Evolutionary conservation across 2,329 filamentous ascomycete species (phyloP).

Genomic region (Hymenotorrendiella dingleyae): DNA sequence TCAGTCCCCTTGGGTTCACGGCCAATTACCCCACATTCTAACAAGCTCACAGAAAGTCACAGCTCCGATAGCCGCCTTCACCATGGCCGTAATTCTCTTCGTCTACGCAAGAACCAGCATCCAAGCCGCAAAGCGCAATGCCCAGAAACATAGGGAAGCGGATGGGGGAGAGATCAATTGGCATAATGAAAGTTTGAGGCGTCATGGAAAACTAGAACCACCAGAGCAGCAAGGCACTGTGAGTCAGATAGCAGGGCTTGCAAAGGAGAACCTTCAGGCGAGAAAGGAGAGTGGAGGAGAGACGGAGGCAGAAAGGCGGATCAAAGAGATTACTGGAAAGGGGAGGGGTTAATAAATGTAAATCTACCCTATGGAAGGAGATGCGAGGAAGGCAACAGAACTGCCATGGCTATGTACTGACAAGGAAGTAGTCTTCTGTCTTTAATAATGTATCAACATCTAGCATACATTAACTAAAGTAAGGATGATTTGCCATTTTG

Average conservation of each 20-base stretch:
- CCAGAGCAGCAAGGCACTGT: slow-evolving; percentile 31
- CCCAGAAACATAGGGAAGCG: slow-evolving; percentile 50
- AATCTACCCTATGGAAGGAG: background rate
- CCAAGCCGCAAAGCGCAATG: slow-evolving; percentile 59
- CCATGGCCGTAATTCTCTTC: slow-evolving; percentile 47
- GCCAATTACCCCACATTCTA: background rate
- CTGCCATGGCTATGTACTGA: no score
- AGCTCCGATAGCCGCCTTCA: slow-evolving; percentile 46
- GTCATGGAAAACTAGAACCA: slow-evolving; percentile 44
- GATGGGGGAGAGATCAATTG: slow-evolving; percentile 50
- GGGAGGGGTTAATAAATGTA: slow-evolving; percentile 3
- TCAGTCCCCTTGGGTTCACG: background rate
- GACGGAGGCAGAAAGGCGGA: slow-evolving; percentile 21
- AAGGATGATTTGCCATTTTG: no score
- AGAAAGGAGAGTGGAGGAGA: slow-evolving; percentile 10
- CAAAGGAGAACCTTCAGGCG: slow-evolving; percentile 15
- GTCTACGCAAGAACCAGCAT: slow-evolving; percentile 61
- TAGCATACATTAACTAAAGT: no score
- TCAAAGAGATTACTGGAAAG: slow-evolving; percentile 15
- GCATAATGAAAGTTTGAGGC: slow-evolving; percentile 47
- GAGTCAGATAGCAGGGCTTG: slow-evolving; percentile 23
- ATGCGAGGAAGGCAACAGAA: no score
- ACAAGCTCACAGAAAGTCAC: slow-evolving; percentile 31
- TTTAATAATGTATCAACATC: no score
- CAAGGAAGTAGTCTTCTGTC: no score